Evolutionary conservation across 208 protist genomes (phyloP), one percentile per base, ranked within the genome.

Genomic region (Crithidia expoeki): DNA sequence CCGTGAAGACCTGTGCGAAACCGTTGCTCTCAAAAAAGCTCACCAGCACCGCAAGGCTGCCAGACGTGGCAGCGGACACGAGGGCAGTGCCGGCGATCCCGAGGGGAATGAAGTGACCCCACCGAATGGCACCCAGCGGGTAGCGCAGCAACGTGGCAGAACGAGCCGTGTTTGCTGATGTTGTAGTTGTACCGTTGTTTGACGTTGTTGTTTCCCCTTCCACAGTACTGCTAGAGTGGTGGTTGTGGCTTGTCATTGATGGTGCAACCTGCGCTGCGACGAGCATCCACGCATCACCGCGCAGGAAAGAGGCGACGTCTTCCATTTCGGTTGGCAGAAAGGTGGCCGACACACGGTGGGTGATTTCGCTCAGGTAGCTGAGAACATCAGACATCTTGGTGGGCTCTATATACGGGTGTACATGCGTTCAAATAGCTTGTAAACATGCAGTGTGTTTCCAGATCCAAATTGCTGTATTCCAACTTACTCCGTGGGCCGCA

Each of bases 71-170:
- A 17, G 79, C 58, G 28, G 85, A 83, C 17, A 88, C 28, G 51
- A 88, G 75, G 0, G 69, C 65, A 28, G 81, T 62, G 30, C 78
- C 73, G 4, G 76, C 88, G 60, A 94, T 89, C 16, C 79, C 88
- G 9, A 94, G 81, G 0, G 88, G 88, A 19, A 89, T 85, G 60
- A 84, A 89, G 28, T 61, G 76, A 34, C 86, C 85, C 72, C 74
- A 85, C 14, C 51, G 46, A 16, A 51, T 65, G 3, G 86, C 57
- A 0, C 66, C 60, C 27, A 81, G 76, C 7, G 80, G 76, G 52
- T 79, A 67, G 23, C 57, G 34, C 21, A 75, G 38, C 30, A 44
- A 21, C 32, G 62, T 42, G 40, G 49, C 14, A 28, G 47, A 27
- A 5, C 33, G 0, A 2, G 7, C 44, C 40, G 65, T 46, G 25